Conservation (phyloP, 371 early-diverging fungal genomes). For the Mortierella sp. region DNA sequence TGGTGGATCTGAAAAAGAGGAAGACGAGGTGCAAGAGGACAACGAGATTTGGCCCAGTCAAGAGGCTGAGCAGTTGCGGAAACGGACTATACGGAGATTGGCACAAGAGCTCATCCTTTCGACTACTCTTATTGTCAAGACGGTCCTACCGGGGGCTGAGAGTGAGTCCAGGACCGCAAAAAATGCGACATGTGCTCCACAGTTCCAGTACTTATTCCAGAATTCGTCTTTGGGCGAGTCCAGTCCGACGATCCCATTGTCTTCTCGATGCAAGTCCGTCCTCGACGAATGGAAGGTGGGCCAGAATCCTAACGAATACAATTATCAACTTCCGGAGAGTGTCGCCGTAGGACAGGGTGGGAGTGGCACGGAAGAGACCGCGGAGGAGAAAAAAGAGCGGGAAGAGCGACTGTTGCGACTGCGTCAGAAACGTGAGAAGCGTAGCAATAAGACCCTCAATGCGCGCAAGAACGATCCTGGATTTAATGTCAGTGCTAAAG, state of each 20-base stretch:
- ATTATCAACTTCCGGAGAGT: not conserved
- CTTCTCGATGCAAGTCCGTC: constrained; percentile 6
- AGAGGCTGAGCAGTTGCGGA: constrained; percentile 19
- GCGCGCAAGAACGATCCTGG: constrained; percentile 10
- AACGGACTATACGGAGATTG: constrained; percentile 18
- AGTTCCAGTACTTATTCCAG: constrained; percentile 23
- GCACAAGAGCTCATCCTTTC: constrained; percentile 30
- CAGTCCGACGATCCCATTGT: not conserved
- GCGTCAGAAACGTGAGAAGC: constrained; percentile 26
- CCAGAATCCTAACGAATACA: constrained; percentile 13
- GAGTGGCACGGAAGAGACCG: constrained; percentile 9
- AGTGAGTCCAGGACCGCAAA: not conserved
- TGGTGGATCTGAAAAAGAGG: not conserved
- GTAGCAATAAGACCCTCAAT: not conserved
- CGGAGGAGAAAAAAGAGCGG: constrained; percentile 13
- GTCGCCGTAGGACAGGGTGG: not conserved
- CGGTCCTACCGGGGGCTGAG: not conserved
- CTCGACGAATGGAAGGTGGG: constrained; percentile 25
- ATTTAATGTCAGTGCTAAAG: constrained; percentile 12
- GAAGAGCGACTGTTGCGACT: constrained; percentile 20
- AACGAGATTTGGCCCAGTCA: constrained; percentile 21
- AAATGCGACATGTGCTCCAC: not conserved
- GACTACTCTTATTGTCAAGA: constrained; percentile 12
- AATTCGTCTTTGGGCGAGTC: not conserved
- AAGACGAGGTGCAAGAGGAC: not conserved